Percentiles rank a stretch among this genome's conserved stretches.
Conservation (phyloP, 2,329 filamentous ascomycete species). For the Trichoderma semiorbis region DNA sequence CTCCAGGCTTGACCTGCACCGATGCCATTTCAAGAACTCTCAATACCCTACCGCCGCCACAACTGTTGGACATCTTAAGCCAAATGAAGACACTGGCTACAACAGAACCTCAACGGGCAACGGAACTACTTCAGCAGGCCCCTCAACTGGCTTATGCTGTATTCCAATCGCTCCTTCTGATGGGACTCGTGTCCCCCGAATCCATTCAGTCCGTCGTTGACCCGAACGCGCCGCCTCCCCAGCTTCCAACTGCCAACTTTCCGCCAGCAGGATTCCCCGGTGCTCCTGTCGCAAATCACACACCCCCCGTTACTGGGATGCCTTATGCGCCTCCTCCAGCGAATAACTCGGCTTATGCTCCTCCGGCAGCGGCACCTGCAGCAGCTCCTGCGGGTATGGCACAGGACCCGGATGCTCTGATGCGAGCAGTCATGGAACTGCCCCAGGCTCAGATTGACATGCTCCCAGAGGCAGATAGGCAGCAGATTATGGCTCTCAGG, state of each 20-base stretch:
- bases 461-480: conserved; percentile 69
- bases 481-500: conserved; percentile 75
- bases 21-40: conserved; percentile 93
- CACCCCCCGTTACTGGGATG: conserved; percentile 44
- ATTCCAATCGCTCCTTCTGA: conserved; percentile 88
- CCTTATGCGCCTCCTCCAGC: conserved; percentile 45
- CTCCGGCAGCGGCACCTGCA: conserved; percentile 33
- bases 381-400: conserved; percentile 34
- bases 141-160: conserved; percentile 93
- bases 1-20: conserved; percentile 75
- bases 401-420: conserved; percentile 66
- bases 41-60: conserved; percentile 76
- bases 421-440: conserved; percentile 78
- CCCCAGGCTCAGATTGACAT: conserved; percentile 76
- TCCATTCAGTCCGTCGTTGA: conserved; percentile 81
- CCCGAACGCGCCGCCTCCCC: conserved; percentile 41
- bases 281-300: conserved; percentile 39
- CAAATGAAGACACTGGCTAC: conserved; percentile 93
- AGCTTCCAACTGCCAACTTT: conserved; percentile 32
- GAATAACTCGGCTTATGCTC: conserved; percentile 36
- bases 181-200: conserved; percentile 85
- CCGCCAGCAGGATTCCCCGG: conserved; percentile 37
- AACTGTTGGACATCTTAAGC: conserved; percentile 87
- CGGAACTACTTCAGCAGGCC: conserved; percentile 80
- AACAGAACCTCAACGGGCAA: conserved; percentile 76